phyloP scores from a whole-genome alignment of 257 asterid species.

The Nicotiana knightiana region DNA sequence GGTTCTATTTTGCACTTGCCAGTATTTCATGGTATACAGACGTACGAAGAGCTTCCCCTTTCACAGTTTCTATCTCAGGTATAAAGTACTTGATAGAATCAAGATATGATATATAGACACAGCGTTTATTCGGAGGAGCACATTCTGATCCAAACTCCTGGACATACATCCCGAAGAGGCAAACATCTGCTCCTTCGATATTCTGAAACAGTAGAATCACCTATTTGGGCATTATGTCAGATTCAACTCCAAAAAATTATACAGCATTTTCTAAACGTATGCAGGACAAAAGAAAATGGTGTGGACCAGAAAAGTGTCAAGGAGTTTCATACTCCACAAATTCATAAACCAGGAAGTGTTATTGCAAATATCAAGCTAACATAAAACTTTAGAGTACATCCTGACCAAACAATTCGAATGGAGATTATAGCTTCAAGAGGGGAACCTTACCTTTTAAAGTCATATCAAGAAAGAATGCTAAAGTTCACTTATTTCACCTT shows the following conservation, averaged over 20 bases:
- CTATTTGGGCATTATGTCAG: conserved; percentile 33
- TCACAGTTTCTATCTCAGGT: conserved; percentile 47
- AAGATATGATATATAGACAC: conserved; percentile 66
- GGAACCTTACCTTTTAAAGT: neutral
- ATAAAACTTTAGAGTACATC: neutral
- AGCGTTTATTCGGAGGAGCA: conserved; percentile 56
- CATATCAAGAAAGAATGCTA: neutral
- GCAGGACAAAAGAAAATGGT: neutral
- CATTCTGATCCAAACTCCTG: conserved; percentile 82
- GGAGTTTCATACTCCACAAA: neutral
- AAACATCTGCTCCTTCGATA: conserved; percentile 67
- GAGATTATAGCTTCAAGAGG: neutral
- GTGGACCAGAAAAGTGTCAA: neutral
- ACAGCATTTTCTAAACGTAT: neutral
- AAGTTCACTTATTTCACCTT: conserved; percentile 38
- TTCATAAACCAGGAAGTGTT: neutral
- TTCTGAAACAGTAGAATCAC: conserved; percentile 70
- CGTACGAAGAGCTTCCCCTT: conserved; percentile 71
- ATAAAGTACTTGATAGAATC: conserved; percentile 73
- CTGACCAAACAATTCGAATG: neutral
- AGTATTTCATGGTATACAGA: conserved; percentile 69
- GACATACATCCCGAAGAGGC: conserved; percentile 69
- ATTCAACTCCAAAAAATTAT: neutral
- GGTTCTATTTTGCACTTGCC: conserved; percentile 24
- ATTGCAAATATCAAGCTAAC: neutral